Percentiles rank a stretch among this genome's conserved stretches.
Evolutionary conservation across 768 basidiomycete genomes (phyloP).

Genomic region (Boletus rubescentipes): DNA sequence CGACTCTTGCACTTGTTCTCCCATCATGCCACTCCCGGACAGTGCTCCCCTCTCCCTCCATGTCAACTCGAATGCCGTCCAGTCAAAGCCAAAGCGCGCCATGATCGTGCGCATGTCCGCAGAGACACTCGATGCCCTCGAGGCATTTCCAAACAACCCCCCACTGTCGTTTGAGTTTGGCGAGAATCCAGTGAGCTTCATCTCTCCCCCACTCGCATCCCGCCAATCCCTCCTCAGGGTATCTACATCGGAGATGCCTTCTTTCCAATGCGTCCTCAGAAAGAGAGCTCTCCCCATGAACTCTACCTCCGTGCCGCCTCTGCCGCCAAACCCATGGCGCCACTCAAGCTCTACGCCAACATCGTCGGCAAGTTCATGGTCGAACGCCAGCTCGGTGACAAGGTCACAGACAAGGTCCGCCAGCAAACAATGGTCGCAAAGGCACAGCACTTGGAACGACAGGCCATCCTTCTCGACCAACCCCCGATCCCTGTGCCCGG

Average conservation of each 20-base stretch:
- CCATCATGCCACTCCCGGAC: conserved; percentile 65
- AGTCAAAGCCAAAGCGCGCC: conserved; percentile 66
- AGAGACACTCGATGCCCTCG: conserved; percentile 69
- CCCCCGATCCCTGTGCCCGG: conserved; percentile 31
- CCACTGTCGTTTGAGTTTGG: conserved; percentile 63
- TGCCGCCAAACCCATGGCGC: conserved; percentile 55
- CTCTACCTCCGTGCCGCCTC: conserved; percentile 67
- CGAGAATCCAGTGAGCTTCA: conserved; percentile 50
- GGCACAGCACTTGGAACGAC: conserved; percentile 51
- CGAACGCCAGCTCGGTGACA: conserved; percentile 55
- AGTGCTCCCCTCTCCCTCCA: conserved; percentile 56
- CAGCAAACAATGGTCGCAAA: conserved; percentile 45
- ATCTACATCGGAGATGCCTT: conserved; percentile 64
- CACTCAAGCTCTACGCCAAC: conserved; percentile 72
- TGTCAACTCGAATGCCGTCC: conserved; percentile 50
- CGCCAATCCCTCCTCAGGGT: conserved; percentile 40
- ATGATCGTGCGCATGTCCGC: conserved; percentile 75
- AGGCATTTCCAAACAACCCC: conserved; percentile 43
- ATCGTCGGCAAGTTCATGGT: conserved; percentile 73
- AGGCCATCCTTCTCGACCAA: conserved; percentile 41
- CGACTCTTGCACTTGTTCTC: too few relatives aligned
- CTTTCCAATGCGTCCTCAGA: conserved; percentile 55
- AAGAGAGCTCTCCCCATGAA: conserved; percentile 63
- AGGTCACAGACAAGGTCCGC: conserved; percentile 45
- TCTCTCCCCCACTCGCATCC: not conserved